Conservation (phyloP, 2,329 filamentous ascomycete species). For the Arthrobotrys conoides region DNA sequence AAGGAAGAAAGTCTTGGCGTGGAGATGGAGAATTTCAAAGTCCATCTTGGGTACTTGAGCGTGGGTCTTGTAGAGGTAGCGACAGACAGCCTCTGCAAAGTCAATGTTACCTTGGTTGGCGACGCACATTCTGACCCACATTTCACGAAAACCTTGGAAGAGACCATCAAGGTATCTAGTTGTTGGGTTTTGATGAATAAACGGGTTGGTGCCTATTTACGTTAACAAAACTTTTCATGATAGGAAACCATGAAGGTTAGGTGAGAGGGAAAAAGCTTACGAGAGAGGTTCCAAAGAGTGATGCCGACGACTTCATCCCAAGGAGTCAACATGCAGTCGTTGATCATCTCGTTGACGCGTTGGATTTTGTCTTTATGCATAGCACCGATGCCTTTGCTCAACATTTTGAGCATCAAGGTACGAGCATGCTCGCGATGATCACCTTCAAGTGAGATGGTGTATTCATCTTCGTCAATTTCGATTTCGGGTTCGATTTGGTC, state of each 20-base stretch:
- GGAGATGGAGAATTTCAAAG: slow-evolving; percentile 30
- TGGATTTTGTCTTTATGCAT: slow-evolving; percentile 38
- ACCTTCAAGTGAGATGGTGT: slow-evolving; percentile 31
- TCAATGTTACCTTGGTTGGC: slow-evolving; percentile 31
- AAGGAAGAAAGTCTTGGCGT: slow-evolving; percentile 32
- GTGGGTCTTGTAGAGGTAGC: slow-evolving; percentile 16
- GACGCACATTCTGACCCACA: slow-evolving; percentile 36
- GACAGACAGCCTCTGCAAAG: slow-evolving; percentile 48
- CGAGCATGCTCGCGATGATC: slow-evolving; percentile 34
- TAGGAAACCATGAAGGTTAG: background rate
- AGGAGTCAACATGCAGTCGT: slow-evolving; percentile 35
- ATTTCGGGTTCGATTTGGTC: background rate
- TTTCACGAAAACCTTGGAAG: slow-evolving; percentile 39
- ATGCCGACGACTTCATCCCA: slow-evolving; percentile 49
- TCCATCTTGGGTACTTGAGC: slow-evolving; percentile 4
- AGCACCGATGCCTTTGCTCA: slow-evolving; percentile 40
- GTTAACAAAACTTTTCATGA: background rate
- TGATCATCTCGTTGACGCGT: slow-evolving; percentile 54
- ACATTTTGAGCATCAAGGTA: slow-evolving; percentile 49
- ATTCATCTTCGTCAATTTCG: slow-evolving; percentile 18
- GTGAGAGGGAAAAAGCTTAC: slow-evolving; percentile 19
- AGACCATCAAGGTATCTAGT: slow-evolving; percentile 33
- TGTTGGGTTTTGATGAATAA: slow-evolving; percentile 16
- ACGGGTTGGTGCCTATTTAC: slow-evolving; percentile 38
- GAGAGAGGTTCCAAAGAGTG: slow-evolving; percentile 33